Base-by-base conservation (phyloP, 1,284 basidiomycete genomes). In the Neotropicomus parvogracilis region DNA sequence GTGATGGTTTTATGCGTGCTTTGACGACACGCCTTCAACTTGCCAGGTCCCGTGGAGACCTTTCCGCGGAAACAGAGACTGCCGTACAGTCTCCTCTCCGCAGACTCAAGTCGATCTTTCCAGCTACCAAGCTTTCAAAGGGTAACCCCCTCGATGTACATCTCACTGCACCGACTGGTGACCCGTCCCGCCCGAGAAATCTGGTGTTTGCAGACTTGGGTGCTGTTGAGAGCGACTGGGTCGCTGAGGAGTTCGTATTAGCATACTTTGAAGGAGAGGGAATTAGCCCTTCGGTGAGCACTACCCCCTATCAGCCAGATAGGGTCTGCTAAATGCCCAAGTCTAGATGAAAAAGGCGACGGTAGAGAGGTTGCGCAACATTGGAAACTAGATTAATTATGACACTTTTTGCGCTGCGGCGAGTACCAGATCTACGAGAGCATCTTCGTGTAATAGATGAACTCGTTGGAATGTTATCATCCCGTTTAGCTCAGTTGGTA, bases 1-100 rank as follows among this genome's bases (percentile, higher is more conserved):
- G 92, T 19, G 91, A 95, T 60, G 92, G 87, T 2, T 93, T 94
- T 59, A 75, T 89, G 62, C 81, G 92, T 29, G 78, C 91, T 7
- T 66, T 95, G 28, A 80, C 84, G 54, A 72, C 74, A 0, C 82
- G 90, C 11, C 71, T 91, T 54, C 73, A 77, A 32, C 64, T 77
- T 9, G 78, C 75, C 29, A 73, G 75, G 44, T 73, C 80, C 55
- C 68, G 71, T 12, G 79, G 75, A 8, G 67, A 69, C 0, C 61
- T 89, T 4, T 74, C 81, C 0, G 68, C 77, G 38, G 81, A 84
- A 41, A 78, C 79, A 19, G 83, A 81, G 49, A 59, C 73, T 35
- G 72, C 67, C 4, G 72, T 79, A 8, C 79, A 80, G 49, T 77
- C 79, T 1, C 83, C 87, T 1, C 70, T 91, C 49, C 78, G 83